A percentile compares a stretch with the other conserved stretches of the same genome.
phyloP scores from a whole-genome alignment of 2,329 filamentous ascomycete species.

The Phyllosticta citrichinensis region DNA sequence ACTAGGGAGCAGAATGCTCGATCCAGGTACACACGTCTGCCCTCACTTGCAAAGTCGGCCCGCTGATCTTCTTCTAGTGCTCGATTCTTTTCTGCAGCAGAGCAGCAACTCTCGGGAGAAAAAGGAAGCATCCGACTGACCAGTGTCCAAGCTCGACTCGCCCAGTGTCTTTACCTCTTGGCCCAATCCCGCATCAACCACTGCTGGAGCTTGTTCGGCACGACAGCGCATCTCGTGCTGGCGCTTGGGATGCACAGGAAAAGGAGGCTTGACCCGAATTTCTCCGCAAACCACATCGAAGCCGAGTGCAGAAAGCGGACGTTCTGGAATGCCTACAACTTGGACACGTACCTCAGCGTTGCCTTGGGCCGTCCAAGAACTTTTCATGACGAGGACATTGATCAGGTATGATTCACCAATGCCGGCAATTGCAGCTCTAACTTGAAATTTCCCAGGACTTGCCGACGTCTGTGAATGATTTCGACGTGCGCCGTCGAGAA shows the following conservation, averaged over 20 bases:
- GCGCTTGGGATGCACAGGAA: conserved; percentile 25
- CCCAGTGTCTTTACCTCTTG: conserved; percentile 51
- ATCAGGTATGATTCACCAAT: conserved; percentile 35
- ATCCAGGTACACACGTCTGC: background rate
- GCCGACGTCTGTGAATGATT: conserved; percentile 26
- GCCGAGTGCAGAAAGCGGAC: conserved; percentile 47
- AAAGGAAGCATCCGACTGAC: conserved; percentile 45
- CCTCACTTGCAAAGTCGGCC: background rate
- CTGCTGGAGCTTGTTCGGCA: conserved; percentile 52
- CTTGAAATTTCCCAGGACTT: conserved; percentile 23
- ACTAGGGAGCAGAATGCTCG: background rate
- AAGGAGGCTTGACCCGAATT: conserved; percentile 2
- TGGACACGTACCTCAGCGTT: conserved; percentile 54
- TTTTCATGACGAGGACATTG: conserved; percentile 54
- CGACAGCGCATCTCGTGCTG: conserved; percentile 43
- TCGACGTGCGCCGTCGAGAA: conserved; percentile 19
- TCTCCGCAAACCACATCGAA: conserved; percentile 34
- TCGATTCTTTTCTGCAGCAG: conserved; percentile 35
- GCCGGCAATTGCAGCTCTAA: conserved; percentile 30
- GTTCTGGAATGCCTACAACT: conserved; percentile 54
- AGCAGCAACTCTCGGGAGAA: conserved; percentile 38
- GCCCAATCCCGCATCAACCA: conserved; percentile 51
- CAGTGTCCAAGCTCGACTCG: conserved; percentile 47
- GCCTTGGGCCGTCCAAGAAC: conserved; percentile 51
- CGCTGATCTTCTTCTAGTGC: conserved; percentile 27